These are phyloP conservation scores for Pseudozyma pruni DNA, from an alignment of 1,284 basidiomycete species.

Conservation along the genomic window DNA sequence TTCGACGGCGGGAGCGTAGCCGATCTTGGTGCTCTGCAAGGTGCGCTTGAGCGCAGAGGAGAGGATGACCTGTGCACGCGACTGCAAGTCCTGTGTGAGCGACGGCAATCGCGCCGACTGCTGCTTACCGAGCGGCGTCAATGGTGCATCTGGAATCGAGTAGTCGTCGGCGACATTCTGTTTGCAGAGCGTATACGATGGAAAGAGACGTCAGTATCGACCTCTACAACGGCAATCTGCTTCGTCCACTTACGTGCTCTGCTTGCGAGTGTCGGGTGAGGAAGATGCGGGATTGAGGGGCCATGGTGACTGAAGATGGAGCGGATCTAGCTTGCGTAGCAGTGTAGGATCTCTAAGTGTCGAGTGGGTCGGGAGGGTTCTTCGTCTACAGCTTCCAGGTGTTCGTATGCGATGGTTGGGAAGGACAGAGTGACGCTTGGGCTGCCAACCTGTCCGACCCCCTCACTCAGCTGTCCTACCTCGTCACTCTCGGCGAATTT, in stretches of 20 bases:
- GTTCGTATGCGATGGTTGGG: too few relatives aligned
- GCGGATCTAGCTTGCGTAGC: not conserved
- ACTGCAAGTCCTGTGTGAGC: constrained; percentile 51
- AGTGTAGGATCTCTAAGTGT: not conserved
- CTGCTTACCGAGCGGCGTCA: constrained; percentile 63
- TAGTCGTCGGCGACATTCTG: constrained; percentile 60
- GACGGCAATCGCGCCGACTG: constrained; percentile 57
- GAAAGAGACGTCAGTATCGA: not conserved
- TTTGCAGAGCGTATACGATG: not conserved
- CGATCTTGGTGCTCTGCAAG: constrained; percentile 63
- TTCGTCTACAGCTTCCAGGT: too few relatives aligned
- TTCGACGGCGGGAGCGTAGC: constrained; percentile 57
- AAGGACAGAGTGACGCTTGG: too few relatives aligned
- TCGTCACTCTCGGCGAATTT: too few relatives aligned
- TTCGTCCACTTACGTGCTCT: constrained; percentile 52
- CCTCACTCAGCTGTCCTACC: too few relatives aligned
- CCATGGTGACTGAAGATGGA: constrained; percentile 16
- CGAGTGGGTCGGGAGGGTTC: too few relatives aligned
- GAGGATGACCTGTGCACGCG: constrained; percentile 55
- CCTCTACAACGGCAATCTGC: too few relatives aligned
- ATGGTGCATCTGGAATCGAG: constrained; percentile 63
- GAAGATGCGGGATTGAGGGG: constrained; percentile 53
- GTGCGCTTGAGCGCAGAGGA: constrained; percentile 62
- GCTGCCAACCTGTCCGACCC: too few relatives aligned
- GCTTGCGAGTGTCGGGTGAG: constrained; percentile 62